These are phyloP conservation scores for Biancaea sappan DNA, from an alignment of 306 rosid species.

Conservation along the genomic window DNA sequence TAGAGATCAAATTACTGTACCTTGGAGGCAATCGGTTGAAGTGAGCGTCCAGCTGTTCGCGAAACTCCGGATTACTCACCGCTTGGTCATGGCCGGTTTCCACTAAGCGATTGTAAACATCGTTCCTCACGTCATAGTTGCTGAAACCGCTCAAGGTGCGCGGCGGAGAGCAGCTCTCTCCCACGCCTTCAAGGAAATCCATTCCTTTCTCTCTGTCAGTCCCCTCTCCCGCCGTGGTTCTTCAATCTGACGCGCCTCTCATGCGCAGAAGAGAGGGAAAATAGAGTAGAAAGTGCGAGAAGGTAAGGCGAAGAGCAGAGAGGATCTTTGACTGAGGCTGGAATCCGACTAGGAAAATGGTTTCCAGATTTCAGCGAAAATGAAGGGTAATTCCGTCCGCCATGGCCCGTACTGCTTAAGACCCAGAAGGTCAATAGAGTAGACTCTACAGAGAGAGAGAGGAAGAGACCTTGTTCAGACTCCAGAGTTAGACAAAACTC, in stretches of 20 bases:
- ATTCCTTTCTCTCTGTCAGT: slow-evolving; percentile 34
- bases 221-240: neutral
- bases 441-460: neutral
- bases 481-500: neutral
- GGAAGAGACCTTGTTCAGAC: neutral
- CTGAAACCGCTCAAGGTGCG: slow-evolving; percentile 64
- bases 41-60: slow-evolving; percentile 86
- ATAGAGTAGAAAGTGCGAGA: slow-evolving; percentile 32
- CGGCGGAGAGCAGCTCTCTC: slow-evolving; percentile 97
- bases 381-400: slow-evolving; percentile 45
- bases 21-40: slow-evolving; percentile 95
- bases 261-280: slow-evolving; percentile 37
- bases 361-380: slow-evolving; percentile 21
- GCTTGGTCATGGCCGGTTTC: slow-evolving; percentile 71
- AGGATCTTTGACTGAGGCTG: slow-evolving; percentile 45
- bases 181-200: slow-evolving; percentile 96
- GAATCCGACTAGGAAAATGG: slow-evolving; percentile 33
- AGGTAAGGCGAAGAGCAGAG: neutral
- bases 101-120: slow-evolving; percentile 76
- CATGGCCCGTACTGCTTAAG: neutral
- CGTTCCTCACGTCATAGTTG: slow-evolving; percentile 72
- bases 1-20: slow-evolving; percentile 37
- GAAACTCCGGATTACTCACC: slow-evolving; percentile 66
- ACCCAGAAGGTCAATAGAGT: neutral
- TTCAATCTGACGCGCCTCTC: slow-evolving; percentile 11